Conservation (phyloP, 1,139 yeast genomes). For the Arxiozyma bovina region DNA sequence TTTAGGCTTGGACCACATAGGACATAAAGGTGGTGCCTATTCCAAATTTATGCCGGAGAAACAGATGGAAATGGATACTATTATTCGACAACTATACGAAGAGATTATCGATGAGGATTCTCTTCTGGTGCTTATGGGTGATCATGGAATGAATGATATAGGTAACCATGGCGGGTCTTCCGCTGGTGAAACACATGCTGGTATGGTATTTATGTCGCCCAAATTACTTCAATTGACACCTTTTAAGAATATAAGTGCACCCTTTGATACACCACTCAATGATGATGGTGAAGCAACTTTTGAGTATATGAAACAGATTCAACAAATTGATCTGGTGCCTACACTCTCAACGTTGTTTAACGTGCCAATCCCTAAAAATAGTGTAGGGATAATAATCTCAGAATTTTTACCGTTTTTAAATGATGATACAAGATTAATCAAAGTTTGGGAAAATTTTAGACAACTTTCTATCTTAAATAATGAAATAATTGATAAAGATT, state of each 20-base stretch:
- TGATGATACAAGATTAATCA: conserved; percentile 31
- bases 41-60: conserved; percentile 74
- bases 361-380: conserved; percentile 79
- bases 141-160: conserved; percentile 82
- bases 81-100: conserved; percentile 47
- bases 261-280: conserved; percentile 29
- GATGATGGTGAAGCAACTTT: conserved; percentile 33
- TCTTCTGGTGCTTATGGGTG: conserved; percentile 73
- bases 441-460: conserved; percentile 49
- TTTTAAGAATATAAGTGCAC: conserved; percentile 34
- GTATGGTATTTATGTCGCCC: conserved; percentile 58
- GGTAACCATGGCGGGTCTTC: conserved; percentile 98
- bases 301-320: conserved; percentile 45
- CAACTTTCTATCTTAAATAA: conserved; percentile 40
- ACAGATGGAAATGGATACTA: conserved; percentile 75
- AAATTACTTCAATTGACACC: conserved; percentile 35
- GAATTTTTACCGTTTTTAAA: conserved; percentile 50
- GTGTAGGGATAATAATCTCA: conserved; percentile 62
- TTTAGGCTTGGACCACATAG: conserved; percentile 91
- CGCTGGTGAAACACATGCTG: conserved; percentile 84
- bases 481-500: conserved; percentile 5
- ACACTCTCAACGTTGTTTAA: conserved; percentile 66
- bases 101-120: conserved; percentile 46
- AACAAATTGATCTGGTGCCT: conserved; percentile 86
- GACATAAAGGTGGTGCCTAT: conserved; percentile 89